phyloP scores from a whole-genome alignment of 768 basidiomycete species.

The Leccinum variicolor region DNA sequence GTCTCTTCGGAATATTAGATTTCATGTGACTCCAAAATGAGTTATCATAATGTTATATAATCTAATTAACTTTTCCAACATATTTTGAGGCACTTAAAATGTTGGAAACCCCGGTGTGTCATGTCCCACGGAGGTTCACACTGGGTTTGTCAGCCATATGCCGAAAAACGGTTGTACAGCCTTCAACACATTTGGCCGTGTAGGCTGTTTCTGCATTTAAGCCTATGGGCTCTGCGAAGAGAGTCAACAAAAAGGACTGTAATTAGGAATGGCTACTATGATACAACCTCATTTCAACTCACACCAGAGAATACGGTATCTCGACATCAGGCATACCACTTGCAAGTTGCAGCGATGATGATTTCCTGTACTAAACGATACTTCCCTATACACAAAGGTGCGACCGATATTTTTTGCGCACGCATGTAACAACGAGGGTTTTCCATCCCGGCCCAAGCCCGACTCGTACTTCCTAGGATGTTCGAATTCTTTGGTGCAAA shows the following conservation, averaged over 20 bases:
- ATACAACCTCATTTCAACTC: background rate
- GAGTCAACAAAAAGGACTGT: background rate
- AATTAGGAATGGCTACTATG: background rate
- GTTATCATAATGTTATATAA: too few species aligned
- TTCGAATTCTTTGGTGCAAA: too few species aligned
- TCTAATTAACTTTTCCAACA: too few species aligned
- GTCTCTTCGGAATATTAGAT: too few species aligned
- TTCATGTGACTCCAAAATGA: too few species aligned
- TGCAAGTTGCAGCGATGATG: background rate
- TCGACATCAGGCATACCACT: background rate
- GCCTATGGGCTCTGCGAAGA: background rate
- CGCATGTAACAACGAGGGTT: background rate
- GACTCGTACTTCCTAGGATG: background rate
- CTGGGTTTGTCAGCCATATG: too few species aligned
- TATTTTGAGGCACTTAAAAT: too few species aligned
- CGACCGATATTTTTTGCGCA: background rate
- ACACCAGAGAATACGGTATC: background rate
- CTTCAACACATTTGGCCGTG: too few species aligned
- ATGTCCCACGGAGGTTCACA: too few species aligned
- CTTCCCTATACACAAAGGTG: background rate
- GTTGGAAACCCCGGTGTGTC: too few species aligned
- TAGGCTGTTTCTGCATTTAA: background rate
- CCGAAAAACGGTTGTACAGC: too few species aligned
- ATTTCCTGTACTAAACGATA: background rate
- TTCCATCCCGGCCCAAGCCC: background rate